phyloP scores from a whole-genome alignment of 2,329 filamentous ascomycete genomes.

The Hymenoscyphus fructigenus region DNA sequence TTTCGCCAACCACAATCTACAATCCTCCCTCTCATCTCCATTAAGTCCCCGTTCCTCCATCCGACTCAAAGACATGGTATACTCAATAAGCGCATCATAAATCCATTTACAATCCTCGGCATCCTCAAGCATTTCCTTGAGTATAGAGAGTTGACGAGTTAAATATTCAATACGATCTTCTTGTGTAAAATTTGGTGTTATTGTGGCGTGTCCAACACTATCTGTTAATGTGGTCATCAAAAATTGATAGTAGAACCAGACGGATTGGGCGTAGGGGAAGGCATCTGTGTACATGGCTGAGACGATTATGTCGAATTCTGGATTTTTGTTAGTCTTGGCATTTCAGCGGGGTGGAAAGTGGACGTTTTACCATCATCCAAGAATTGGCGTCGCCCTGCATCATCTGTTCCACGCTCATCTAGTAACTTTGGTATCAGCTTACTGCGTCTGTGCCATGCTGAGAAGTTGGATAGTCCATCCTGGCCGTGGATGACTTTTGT shows the following conservation, averaged over 20 bases:
- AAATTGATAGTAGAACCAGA: conserved; percentile 97
- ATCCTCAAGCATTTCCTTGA: conserved; percentile 63
- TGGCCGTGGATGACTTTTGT: conserved; percentile 82
- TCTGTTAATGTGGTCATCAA: conserved; percentile 68
- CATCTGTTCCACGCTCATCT: conserved; percentile 65
- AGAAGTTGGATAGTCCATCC: conserved; percentile 79
- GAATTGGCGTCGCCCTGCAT: conserved; percentile 62
- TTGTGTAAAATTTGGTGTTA: conserved; percentile 62
- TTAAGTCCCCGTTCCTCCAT: conserved; percentile 47
- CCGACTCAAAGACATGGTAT: conserved; percentile 59
- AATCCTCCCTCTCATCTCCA: conserved; percentile 40
- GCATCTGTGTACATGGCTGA: conserved; percentile 67
- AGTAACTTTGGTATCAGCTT: conserved; percentile 78
- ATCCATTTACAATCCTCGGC: conserved; percentile 81
- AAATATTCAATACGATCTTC: conserved; percentile 66
- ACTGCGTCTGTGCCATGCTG: conserved; percentile 90
- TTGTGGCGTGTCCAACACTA: conserved; percentile 50
- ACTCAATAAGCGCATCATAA: conserved; percentile 81
- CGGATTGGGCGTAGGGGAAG: conserved; percentile 89
- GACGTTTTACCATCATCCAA: conserved; percentile 62
- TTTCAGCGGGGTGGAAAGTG: neutral
- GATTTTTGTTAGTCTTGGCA: conserved; percentile 19
- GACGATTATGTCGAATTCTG: conserved; percentile 74
- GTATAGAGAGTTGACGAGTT: conserved; percentile 67
- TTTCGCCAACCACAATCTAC: conserved; percentile 33